A percentile compares a stretch with the other conserved stretches of the same genome.
These are phyloP conservation scores for Colletotrichum echinochloae DNA, from an alignment of 2,329 filamentous ascomycete species.

Conservation along the genomic window DNA sequence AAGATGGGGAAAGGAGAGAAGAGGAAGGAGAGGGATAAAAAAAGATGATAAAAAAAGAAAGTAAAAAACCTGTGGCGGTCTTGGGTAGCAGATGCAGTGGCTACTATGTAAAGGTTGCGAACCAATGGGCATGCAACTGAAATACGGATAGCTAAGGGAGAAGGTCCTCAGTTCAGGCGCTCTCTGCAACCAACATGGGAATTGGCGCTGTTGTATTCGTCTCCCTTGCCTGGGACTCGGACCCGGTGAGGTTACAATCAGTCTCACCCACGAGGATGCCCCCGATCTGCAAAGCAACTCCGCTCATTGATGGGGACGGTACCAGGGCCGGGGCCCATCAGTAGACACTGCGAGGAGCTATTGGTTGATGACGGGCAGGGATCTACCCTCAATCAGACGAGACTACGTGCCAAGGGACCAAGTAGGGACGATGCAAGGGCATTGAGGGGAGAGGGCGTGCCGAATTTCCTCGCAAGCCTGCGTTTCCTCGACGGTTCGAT, in stretches of 20 bases:
- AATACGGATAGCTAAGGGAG: constrained; percentile 1
- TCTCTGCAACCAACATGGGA: constrained; percentile 6
- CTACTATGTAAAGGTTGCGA: background rate
- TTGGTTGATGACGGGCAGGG: background rate
- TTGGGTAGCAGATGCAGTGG: background rate
- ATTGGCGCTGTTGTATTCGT: constrained; percentile 8
- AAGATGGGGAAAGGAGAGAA: background rate
- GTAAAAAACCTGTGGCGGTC: background rate
- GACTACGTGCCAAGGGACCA: background rate
- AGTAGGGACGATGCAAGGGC: background rate
- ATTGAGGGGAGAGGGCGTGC: background rate
- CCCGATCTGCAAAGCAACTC: constrained; percentile 13
- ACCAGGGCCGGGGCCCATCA: background rate
- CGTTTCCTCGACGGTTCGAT: background rate
- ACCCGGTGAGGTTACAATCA: background rate
- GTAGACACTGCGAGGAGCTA: background rate
- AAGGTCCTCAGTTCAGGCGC: background rate
- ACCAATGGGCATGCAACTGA: background rate
- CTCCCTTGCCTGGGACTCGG: background rate
- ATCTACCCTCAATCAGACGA: background rate
- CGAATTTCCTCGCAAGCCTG: background rate
- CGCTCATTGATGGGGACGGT: background rate
- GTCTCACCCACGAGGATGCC: constrained; percentile 2
- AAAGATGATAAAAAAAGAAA: background rate
- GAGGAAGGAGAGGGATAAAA: background rate